Base-by-base conservation (phyloP, 768 basidiomycete species). In the Boletus edulis region DNA sequence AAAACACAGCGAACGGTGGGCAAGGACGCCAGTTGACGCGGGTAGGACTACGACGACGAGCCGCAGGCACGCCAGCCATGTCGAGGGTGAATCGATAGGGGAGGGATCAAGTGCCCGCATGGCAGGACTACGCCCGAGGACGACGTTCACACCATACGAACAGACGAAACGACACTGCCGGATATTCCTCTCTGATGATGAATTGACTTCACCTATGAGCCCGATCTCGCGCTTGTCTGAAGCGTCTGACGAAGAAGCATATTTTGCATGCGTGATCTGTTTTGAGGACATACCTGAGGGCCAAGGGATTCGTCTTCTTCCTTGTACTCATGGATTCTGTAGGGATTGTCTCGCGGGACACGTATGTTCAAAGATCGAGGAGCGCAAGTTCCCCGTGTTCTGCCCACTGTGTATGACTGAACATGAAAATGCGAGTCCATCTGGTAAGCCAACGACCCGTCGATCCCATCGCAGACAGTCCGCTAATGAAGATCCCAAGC, bases 361-460 rank as follows among this genome's bases (percentile, higher is more conserved):
- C 41, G 70, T 80, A 5, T 62, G 61, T 32, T 71, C 78, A 13
- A 79, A 78, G 61, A 71, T 87, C 20, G 70, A 73, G 15, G 81
- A 83, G 35, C 75, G 74, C 52, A 75, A 69, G 22, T 86, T 77
- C 46, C 86, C 86, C 1, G 78, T 87, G 24, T 66, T 78, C 17
- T 88, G 86, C 61, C 87, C 86, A 2, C 53, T 77, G 20, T 87
- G 87, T 56, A 66, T 74, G 29, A 67, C 74, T 5, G 74, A 75
- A 20, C 61, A 60, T 9, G 57, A 59, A 14, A 66, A 65, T 6
- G 44, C 52, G 3, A 70, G 53, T 29, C 71, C 70, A 9, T 70
- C 70, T 12, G 70, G 76, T 75, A 62, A 66, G 74, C 8, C 51
- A 51, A 14, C 22, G 6, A 12, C 5, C 37, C 1, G 24, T 14